Evolutionary conservation across 1,284 basidiomycete species (phyloP).

Genomic region (Rhodotorula sp.): DNA sequence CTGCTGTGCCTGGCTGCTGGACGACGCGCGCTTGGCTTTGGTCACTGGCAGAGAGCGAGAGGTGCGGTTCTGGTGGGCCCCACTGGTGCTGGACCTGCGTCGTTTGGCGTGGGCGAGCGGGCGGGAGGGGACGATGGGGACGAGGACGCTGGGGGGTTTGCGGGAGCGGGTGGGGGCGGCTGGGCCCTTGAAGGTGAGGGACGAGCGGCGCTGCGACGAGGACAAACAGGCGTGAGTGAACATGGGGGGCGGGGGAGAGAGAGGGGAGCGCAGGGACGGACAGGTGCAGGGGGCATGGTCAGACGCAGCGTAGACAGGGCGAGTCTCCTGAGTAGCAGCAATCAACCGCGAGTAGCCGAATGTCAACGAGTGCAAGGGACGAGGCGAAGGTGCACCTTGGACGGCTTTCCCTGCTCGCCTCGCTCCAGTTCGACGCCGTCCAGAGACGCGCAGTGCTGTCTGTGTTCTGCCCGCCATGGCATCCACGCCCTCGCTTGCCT

Average conservation of each 20-base stretch:
- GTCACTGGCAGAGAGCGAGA: too few relatives aligned
- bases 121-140: not conserved
- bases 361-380: too few relatives aligned
- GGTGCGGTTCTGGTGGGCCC: not conserved
- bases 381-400: too few relatives aligned
- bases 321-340: too few relatives aligned
- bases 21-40: too few relatives aligned
- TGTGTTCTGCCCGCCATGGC: not conserved
- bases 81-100: not conserved
- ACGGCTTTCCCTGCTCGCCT: too few relatives aligned
- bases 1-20: not conserved
- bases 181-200: conserved; percentile 4
- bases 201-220: not conserved
- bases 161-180: not conserved
- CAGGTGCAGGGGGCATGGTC: not conserved
- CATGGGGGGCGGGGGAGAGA: not conserved
- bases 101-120: too few relatives aligned
- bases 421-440: too few relatives aligned
- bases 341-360: too few relatives aligned
- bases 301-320: too few relatives aligned
- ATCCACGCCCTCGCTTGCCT: not conserved
- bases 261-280: not conserved
- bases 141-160: not conserved
- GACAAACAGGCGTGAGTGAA: not conserved
- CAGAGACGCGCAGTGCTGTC: too few relatives aligned